Conservation (phyloP, 371 early-diverging fungal genomes). For the Gilbertella persicaria region DNA sequence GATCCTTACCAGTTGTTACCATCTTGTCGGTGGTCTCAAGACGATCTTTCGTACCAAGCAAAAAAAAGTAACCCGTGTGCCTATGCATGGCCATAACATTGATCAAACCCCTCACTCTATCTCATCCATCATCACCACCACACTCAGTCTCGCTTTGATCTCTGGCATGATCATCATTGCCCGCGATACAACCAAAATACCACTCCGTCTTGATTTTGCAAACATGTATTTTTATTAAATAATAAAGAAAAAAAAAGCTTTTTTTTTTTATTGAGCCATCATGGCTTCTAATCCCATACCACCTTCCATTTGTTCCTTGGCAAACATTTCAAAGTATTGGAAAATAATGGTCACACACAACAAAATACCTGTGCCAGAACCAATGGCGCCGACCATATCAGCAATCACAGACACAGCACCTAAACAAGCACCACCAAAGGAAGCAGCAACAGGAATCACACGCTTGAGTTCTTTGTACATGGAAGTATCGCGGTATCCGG, state of each 20-base stretch:
- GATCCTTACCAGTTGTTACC: conserved; percentile 30
- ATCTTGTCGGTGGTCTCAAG: conserved; percentile 35
- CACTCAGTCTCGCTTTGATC: conserved; percentile 23
- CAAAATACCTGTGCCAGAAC: conserved; percentile 99
- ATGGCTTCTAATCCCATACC: conserved; percentile 47
- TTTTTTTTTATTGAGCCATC: conserved; percentile 28
- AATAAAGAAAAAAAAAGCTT: not conserved
- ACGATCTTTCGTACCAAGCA: conserved; percentile 11
- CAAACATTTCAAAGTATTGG: conserved; percentile 99
- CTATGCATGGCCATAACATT: conserved; percentile 3
- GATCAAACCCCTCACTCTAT: too few relatives aligned
- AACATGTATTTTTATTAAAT: conserved; percentile 23
- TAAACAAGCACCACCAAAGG: conserved; percentile 97
- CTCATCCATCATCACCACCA: too few relatives aligned
- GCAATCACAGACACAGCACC: conserved; percentile 97
- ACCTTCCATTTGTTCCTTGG: conserved; percentile 89
- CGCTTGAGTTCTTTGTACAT: conserved; percentile 99
- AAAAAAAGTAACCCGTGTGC: not conserved
- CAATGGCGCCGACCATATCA: conserved; percentile 95
- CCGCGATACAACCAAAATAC: conserved; percentile 40
- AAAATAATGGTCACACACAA: conserved; percentile 99
- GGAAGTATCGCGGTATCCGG: conserved; percentile 94
- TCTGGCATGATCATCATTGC: conserved; percentile 35
- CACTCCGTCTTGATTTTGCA: conserved; percentile 42
- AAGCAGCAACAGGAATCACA: conserved; percentile 97